phyloP scores from a whole-genome alignment of 768 basidiomycete genomes.

The Suillus sp. region DNA sequence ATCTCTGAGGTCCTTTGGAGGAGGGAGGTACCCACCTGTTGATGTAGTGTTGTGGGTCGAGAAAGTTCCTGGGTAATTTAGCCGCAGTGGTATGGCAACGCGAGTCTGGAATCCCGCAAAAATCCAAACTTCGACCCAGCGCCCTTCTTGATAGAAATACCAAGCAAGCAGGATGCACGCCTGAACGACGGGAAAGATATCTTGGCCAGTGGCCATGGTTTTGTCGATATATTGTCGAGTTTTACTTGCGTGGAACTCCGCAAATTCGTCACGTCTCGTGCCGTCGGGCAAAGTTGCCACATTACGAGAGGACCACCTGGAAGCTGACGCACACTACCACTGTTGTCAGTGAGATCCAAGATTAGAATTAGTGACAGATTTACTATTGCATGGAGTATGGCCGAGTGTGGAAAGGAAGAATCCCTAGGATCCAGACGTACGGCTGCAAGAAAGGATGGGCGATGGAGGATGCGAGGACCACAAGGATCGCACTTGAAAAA shows the following conservation, averaged over 20 bases:
- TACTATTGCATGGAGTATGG: constrained; percentile 90
- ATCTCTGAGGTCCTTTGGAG: constrained; percentile 75
- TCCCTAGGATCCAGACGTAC: constrained; percentile 81
- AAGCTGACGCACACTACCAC: constrained; percentile 75
- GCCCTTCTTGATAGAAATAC: constrained; percentile 90
- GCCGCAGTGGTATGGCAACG: constrained; percentile 76
- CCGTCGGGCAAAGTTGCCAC: constrained; percentile 71
- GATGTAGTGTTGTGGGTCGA: constrained; percentile 65
- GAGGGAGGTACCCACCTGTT: constrained; percentile 79
- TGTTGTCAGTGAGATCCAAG: constrained; percentile 16
- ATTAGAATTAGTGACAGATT: constrained; percentile 23
- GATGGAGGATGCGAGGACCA: constrained; percentile 81
- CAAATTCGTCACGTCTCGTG: constrained; percentile 79
- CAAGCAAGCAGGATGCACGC: constrained; percentile 85
- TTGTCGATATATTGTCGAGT: constrained; percentile 86
- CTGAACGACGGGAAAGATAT: constrained; percentile 86
- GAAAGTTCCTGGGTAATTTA: constrained; percentile 87
- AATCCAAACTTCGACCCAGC: constrained; percentile 92
- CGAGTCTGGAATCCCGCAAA: constrained; percentile 85
- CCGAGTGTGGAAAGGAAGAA: constrained; percentile 84
- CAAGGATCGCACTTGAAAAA: constrained; percentile 92
- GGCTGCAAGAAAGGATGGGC: constrained; percentile 75
- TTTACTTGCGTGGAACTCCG: constrained; percentile 85
- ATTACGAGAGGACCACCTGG: constrained; percentile 77
- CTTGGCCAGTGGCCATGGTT: constrained; percentile 87